Percentiles rank a stretch among this genome's conserved stretches.
phyloP scores from a whole-genome alignment of 2,329 filamentous ascomycete genomes.

The Calonectria pseudoturangicola region DNA sequence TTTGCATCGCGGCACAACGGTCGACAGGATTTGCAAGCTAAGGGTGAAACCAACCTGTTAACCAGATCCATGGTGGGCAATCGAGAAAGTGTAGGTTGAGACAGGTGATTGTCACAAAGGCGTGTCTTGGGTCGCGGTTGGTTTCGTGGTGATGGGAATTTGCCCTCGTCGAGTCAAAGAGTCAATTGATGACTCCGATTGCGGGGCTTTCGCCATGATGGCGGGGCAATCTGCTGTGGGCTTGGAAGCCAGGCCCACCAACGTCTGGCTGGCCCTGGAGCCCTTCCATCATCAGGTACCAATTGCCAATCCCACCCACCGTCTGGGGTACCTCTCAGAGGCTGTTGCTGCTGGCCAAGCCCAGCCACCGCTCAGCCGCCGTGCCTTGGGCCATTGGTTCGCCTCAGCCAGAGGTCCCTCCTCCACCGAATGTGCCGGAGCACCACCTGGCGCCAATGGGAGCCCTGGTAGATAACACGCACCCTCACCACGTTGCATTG shows the following conservation, averaged over 20 bases:
- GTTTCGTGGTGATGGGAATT: conserved; percentile 47
- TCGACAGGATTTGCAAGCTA: background rate
- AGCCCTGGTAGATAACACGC: conserved; percentile 47
- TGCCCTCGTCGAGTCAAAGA: conserved; percentile 52
- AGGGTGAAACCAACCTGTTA: conserved; percentile 66
- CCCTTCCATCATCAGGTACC: conserved; percentile 22
- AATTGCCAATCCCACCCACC: conserved; percentile 19
- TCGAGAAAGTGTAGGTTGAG: background rate
- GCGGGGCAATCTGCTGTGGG: conserved; percentile 49
- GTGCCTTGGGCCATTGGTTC: conserved; percentile 33
- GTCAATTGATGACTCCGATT: conserved; percentile 51
- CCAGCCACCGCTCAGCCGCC: background rate
- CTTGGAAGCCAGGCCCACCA: conserved; percentile 19
- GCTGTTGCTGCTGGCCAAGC: background rate
- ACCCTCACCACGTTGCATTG: conserved; percentile 24
- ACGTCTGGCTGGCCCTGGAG: background rate
- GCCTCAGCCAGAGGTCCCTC: background rate
- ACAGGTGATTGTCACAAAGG: background rate
- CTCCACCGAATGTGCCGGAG: conserved; percentile 1
- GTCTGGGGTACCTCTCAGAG: conserved; percentile 13
- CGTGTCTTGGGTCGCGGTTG: conserved; percentile 11
- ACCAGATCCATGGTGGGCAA: conserved; percentile 69
- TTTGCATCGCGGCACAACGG: background rate
- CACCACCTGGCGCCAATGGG: conserved; percentile 48
- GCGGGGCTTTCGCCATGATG: conserved; percentile 52